Evolutionary conservation across 2,329 filamentous ascomycete species (phyloP), one percentile per base, ranked within the genome.

Genomic region (Metarhizium rileyi): DNA sequence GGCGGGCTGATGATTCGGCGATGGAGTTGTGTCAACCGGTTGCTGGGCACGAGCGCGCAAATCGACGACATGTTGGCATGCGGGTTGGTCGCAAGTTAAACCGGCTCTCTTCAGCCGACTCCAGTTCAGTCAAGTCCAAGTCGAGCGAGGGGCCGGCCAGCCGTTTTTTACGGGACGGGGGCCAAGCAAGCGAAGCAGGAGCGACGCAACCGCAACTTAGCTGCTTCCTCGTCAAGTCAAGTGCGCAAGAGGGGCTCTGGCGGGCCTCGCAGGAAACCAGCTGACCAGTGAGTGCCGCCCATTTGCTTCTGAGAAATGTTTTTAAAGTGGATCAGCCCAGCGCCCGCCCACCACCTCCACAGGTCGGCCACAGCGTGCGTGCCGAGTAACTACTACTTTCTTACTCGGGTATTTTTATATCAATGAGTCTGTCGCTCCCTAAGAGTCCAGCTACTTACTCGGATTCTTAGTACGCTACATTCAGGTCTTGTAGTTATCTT

Each of bases 1-100:
- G 38, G 23, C 38, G 4, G 46, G 46, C 38, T 43, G 14, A 28
- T 18, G 8, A 48, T 26, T 16, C 20, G 26, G 30, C 27, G 14
- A 44, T 48, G 46, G 38, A 42, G 38, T 48, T 44, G 46, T 25
- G 46, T 26, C 38, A 41, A 20, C 20, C 35, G n/a, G 8, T 42
- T 25, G 38, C 20, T 14, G 38, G 10, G 38, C 22, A 25, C n/a
- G 22, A 14, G 12, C 20, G n/a, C n/a, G n/a, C n/a, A n/a, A n/a
- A n/a, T n/a, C n/a, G n/a, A n/a, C n/a, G n/a, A n/a, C n/a, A n/a
- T n/a, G 22, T 14, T 42, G 35, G n/a, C 35, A 5, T 38, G 35
- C n/a, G 35, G 35, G 35, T 20, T 20, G 35, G 35, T 5, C 9
- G 14, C 30, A 16, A 33, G 10, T 33, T 33, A 33, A n/a, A 14